phyloP scores from a whole-genome alignment of 495 filamentous ascomycete genomes.

The Aspergillus egyptiacus region DNA sequence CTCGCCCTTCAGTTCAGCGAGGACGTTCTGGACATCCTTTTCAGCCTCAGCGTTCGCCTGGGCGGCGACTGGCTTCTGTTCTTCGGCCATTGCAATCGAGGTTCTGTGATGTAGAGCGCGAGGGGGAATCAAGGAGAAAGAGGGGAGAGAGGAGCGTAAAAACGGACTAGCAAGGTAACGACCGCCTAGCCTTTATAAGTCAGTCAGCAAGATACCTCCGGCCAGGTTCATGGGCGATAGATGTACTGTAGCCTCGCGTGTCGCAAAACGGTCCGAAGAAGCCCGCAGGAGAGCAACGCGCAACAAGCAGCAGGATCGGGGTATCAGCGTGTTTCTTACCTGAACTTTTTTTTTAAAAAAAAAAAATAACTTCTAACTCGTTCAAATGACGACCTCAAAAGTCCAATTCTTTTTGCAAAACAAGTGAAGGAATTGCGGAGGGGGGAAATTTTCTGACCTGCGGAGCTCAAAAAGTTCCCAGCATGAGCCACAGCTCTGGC shows the following conservation, averaged over 20 bases:
- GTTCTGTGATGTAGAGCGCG: background rate
- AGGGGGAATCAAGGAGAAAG: background rate
- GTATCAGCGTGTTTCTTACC: constrained; percentile 6
- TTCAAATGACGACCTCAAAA: background rate
- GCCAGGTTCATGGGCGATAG: background rate
- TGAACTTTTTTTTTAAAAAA: no score
- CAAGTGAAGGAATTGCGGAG: constrained; percentile 21
- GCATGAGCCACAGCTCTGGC: constrained; percentile 15
- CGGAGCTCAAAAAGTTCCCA: constrained; percentile 23
- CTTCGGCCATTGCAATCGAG: constrained; percentile 33
- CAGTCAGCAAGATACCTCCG: constrained; percentile 4
- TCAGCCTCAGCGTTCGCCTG: constrained; percentile 37
- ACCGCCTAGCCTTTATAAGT: background rate
- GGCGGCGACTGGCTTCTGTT: constrained; percentile 30
- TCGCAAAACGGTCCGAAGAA: constrained; percentile 6
- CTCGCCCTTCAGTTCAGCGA: constrained; percentile 44
- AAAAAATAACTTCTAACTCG: background rate
- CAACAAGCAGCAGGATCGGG: background rate
- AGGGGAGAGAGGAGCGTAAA: background rate
- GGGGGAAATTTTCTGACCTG: constrained; percentile 31
- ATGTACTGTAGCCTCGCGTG: background rate
- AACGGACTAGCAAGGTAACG: background rate
- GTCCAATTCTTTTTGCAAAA: constrained; percentile 1
- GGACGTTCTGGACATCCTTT: constrained; percentile 44
- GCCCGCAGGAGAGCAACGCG: background rate